A percentile compares a stretch with the other conserved stretches of the same genome.
These are phyloP conservation scores for Psilocybe tampanensis DNA, from an alignment of 768 basidiomycete genomes.

Conservation along the genomic window DNA sequence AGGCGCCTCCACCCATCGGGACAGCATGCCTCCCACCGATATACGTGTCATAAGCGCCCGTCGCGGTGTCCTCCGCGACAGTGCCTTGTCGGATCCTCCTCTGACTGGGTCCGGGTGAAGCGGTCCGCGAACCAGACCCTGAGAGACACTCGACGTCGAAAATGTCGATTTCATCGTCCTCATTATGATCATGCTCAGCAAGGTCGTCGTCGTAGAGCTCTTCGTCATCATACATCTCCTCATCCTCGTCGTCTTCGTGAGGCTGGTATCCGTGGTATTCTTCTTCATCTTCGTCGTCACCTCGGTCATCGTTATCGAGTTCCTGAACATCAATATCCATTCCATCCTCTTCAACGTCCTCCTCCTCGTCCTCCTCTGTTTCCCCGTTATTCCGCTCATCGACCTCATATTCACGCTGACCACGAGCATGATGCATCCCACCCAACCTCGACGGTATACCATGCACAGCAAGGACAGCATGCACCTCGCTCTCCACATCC, in stretches of 20 bases:
- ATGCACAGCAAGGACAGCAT: slow-evolving; percentile 53
- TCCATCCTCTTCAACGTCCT: slow-evolving; percentile 14
- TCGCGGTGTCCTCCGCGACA: too few relatives aligned
- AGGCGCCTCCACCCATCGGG: not conserved
- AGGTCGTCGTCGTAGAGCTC: not conserved
- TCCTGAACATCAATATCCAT: slow-evolving; percentile 12
- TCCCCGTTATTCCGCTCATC: not conserved
- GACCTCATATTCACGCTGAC: not conserved
- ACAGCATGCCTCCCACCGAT: not conserved
- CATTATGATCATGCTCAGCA: slow-evolving; percentile 20
- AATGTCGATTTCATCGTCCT: slow-evolving; percentile 31
- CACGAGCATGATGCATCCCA: not conserved
- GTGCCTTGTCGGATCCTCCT: not conserved
- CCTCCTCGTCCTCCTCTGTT: not conserved
- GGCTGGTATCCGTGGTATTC: slow-evolving; percentile 4
- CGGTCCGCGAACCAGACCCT: not conserved
- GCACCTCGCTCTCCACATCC: slow-evolving; percentile 57
- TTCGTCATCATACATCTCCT: not conserved
- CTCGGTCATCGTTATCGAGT: slow-evolving; percentile 17
- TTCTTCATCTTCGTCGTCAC: slow-evolving; percentile 19
- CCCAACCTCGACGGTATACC: slow-evolving; percentile 39
- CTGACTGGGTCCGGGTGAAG: not conserved
- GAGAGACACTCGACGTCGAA: slow-evolving; percentile 5
- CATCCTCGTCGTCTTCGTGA: slow-evolving; percentile 7
- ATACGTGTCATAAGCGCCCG: too few relatives aligned